Evolutionary conservation across 345 rosid species (phyloP).

Genomic region (Orychophragmus violaceus): DNA sequence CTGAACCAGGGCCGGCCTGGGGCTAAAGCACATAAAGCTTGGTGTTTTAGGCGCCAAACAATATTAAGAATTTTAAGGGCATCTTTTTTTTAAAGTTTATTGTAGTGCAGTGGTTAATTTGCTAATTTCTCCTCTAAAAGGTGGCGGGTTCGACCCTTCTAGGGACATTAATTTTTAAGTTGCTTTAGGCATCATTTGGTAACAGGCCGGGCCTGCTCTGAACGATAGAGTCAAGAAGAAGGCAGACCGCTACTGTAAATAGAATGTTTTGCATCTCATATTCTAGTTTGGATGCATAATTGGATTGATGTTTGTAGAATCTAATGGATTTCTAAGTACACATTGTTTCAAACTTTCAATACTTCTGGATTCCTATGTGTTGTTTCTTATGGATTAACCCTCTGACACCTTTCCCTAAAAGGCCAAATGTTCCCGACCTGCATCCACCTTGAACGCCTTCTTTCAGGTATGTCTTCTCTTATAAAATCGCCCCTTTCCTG

Average conservation of each 20-base stretch:
- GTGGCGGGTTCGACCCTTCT: too few species aligned
- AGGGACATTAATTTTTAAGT: too few species aligned
- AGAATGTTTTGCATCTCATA: constrained; percentile 9
- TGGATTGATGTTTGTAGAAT: constrained; percentile 11
- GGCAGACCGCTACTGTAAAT: constrained; percentile 95
- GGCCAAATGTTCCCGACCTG: constrained; percentile 44
- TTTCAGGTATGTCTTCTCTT: constrained; percentile 11
- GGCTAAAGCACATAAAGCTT: too few species aligned
- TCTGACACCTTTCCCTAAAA: constrained; percentile 34
- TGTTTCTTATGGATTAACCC: constrained; percentile 32
- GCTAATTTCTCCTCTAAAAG: too few species aligned
- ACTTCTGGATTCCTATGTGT: not conserved
- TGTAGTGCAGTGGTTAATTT: too few species aligned
- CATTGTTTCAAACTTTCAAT: not conserved
- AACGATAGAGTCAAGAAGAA: constrained; percentile 94
- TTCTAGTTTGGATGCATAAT: too few species aligned
- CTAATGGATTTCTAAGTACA: not conserved
- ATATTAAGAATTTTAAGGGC: too few species aligned
- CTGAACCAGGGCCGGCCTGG: too few species aligned
- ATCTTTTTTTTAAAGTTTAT: too few species aligned
- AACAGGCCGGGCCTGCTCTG: too few species aligned
- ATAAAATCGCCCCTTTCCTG: not conserved
- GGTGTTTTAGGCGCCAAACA: too few species aligned
- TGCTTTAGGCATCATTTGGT: too few species aligned
- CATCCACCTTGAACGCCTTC: constrained; percentile 40